Evolutionary conservation across 2,329 filamentous ascomycete genomes (phyloP).

Genomic region (Colletotrichum spinosum): DNA sequence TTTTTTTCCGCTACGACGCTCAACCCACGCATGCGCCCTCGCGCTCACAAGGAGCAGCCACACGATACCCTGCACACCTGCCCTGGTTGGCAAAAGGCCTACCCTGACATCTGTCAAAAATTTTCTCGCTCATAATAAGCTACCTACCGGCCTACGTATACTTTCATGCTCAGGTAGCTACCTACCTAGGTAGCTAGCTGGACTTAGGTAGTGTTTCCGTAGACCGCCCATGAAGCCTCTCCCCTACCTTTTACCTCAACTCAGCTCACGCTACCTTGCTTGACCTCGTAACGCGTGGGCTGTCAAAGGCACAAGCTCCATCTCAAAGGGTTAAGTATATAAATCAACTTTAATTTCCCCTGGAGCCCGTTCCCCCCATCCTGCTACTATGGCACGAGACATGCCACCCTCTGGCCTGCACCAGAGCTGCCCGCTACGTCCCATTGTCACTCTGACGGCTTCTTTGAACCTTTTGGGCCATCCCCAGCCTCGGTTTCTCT

Average conservation of each 20-base stretch:
- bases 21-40: no score
- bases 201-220: no score
- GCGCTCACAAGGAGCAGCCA: no score
- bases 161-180: no score
- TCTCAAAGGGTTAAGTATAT: slow-evolving; percentile 47
- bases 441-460: slow-evolving; percentile 37
- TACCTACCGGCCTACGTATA: no score
- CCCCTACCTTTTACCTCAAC: neutral
- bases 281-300: slow-evolving; percentile 18
- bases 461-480: slow-evolving; percentile 12
- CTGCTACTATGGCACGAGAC: slow-evolving; percentile 56
- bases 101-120: no score
- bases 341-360: slow-evolving; percentile 53
- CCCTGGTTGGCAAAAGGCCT: no score
- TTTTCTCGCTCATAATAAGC: no score
- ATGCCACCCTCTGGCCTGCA: slow-evolving; percentile 52
- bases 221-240: no score
- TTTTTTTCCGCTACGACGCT: neutral
- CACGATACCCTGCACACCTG: no score
- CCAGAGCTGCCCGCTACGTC: slow-evolving; percentile 44
- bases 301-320: slow-evolving; percentile 39
- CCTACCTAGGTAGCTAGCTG: no score
- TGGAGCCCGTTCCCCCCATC: slow-evolving; percentile 45
- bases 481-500: slow-evolving; percentile 18
- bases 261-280: slow-evolving; percentile 25